A percentile compares a stretch with the other conserved stretches of the same genome.
Conservation (phyloP, 495 filamentous ascomycete genomes). For the Letharia lupina region DNA sequence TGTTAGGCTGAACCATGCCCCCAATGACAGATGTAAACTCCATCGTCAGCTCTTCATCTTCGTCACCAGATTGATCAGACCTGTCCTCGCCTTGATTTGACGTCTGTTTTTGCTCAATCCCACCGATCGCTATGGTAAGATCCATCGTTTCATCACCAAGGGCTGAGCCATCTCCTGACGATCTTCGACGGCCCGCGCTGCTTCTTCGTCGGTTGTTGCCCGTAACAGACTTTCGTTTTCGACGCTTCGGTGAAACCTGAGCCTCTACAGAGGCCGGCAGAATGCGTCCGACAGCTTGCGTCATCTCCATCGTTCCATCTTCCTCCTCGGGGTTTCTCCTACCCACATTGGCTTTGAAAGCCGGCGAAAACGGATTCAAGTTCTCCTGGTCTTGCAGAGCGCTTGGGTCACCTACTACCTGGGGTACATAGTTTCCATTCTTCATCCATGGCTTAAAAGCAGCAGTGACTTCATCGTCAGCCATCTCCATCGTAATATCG, state of each 20-base stretch:
- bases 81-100: constrained; percentile 21
- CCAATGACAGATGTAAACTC: constrained; percentile 71
- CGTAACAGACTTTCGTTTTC: constrained; percentile 16
- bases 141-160: constrained; percentile 30
- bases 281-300: constrained; percentile 63
- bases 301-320: constrained; percentile 73
- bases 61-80: constrained; percentile 32
- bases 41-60: constrained; percentile 71
- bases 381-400: constrained; percentile 55
- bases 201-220: constrained; percentile 19
- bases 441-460: constrained; percentile 63
- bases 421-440: constrained; percentile 40
- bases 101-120: constrained; percentile 53
- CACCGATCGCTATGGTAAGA: constrained; percentile 49
- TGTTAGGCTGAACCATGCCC: constrained; percentile 42
- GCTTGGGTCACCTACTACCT: constrained; percentile 43
- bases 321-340: constrained; percentile 32
- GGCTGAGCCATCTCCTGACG: constrained; percentile 21
- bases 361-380: constrained; percentile 43
- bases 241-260: constrained; percentile 28
- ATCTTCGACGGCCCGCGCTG: constrained; percentile 22
- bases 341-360: constrained; percentile 28
- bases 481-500: constrained; percentile 65
- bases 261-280: constrained; percentile 26
- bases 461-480: constrained; percentile 71